Evolutionary conservation across 441 rosid species (phyloP).

Genomic region (Gossypium davidsonii): DNA sequence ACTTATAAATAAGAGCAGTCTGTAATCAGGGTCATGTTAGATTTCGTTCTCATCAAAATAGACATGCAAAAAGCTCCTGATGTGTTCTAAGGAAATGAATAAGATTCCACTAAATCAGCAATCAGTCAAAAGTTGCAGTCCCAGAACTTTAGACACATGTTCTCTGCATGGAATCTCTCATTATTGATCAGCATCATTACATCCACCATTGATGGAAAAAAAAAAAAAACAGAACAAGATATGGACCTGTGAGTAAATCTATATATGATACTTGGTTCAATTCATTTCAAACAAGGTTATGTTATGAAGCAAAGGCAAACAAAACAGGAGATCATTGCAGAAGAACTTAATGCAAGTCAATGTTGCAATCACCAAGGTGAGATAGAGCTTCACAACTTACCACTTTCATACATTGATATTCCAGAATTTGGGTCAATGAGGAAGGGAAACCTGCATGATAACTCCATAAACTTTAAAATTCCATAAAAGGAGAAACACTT

Average conservation of each 20-base stretch:
- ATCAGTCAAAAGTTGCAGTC: background rate
- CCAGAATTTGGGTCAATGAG: slow-evolving; percentile 65
- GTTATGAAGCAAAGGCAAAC: background rate
- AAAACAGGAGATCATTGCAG: background rate
- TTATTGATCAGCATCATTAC: background rate
- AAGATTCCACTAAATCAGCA: background rate
- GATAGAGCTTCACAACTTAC: slow-evolving; percentile 31
- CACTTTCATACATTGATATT: slow-evolving; percentile 71
- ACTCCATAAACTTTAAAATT: background rate
- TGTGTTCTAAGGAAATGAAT: background rate
- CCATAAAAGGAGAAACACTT: background rate
- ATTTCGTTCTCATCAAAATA: background rate
- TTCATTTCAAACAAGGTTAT: background rate
- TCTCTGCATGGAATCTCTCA: background rate
- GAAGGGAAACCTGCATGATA: slow-evolving; percentile 66
- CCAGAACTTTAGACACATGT: background rate
- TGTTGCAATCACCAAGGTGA: background rate
- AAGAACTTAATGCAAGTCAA: background rate
- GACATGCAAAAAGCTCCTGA: background rate
- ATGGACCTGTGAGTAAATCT: background rate
- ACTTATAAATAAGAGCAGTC: background rate
- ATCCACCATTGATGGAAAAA: background rate
- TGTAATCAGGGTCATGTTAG: background rate
- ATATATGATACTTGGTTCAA: background rate
- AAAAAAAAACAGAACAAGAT: background rate